These are phyloP conservation scores for Aurantiochytrium sp. DNA, from an alignment of 108 stramenopile genomes.

Conservation along the genomic window DNA sequence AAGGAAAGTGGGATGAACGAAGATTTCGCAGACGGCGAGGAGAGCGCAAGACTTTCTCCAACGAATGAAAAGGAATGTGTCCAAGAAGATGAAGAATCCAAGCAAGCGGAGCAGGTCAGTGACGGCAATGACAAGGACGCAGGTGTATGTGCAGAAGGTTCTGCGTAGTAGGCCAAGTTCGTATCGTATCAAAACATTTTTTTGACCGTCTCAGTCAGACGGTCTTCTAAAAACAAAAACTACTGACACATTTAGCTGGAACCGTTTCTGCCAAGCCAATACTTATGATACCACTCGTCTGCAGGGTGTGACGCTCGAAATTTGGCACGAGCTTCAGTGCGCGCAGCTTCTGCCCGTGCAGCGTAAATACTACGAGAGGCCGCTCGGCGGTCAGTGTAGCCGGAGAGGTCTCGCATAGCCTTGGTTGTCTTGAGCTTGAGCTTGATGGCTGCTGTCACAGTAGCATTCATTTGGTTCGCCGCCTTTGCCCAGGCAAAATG, in stretches of 20 bases:
- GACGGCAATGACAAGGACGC: too few species aligned
- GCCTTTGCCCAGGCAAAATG: neutral
- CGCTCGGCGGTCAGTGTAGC: neutral
- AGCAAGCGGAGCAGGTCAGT: too few species aligned
- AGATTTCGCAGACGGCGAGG: too few species aligned
- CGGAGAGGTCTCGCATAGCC: neutral
- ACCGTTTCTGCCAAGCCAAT: neutral
- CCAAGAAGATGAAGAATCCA: too few species aligned
- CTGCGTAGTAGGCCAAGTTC: too few species aligned
- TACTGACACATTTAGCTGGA: neutral
- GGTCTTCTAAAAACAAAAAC: too few species aligned
- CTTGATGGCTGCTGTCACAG: neutral
- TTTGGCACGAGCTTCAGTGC: neutral
- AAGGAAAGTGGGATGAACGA: too few species aligned
- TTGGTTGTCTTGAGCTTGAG: constrained; percentile 6
- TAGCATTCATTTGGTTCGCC: neutral
- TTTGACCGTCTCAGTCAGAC: too few species aligned
- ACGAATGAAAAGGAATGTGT: too few species aligned
- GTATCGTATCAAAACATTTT: too few species aligned
- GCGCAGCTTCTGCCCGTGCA: neutral
- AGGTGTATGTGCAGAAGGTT: too few species aligned
- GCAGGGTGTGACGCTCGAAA: neutral
- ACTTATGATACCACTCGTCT: neutral
- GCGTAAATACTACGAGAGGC: neutral
- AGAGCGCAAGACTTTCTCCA: too few species aligned